Evolutionary conservation across 148 eudicot species (phyloP), one percentile per base, ranked within the genome.

Genomic region (Chenopodium suecicum): DNA sequence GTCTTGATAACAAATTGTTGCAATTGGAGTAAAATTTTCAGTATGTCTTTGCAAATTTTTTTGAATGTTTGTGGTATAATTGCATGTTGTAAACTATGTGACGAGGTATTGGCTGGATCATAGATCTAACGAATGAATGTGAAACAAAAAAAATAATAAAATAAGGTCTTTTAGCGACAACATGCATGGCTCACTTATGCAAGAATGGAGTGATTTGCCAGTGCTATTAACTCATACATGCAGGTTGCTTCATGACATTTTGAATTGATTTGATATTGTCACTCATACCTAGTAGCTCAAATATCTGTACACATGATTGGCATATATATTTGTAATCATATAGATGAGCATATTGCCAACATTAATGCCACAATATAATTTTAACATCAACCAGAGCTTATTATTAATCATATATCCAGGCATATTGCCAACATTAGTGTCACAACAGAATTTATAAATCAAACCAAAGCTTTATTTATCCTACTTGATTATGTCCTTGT

Each of bases 101-200:
- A 58, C 0, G 54, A 50, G 14, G 54, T 10, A 10, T 11, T 50
- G 54, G 16, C 14, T 50, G 14, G 54, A 50, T 50, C 54, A 50
- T 50, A 50, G 54, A 50, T 50, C 54, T 50, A 50, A 50, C 12
- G 62, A 56, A 16, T 17, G 17, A 22, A 62, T 62, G 66, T 62
- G 7, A 8, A 22, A 5, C 6, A 2, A 20, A 37, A 34, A 2
- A 34, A 34, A 37, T 37, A 37, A 37, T 37, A 37, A 37, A 20
- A 62, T 22, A 1, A 6, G 66, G 7, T 62, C 7, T 20, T 62
- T 62, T 62, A 62, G 23, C 22, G n/a, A 22, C 25, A 20, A 22
- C 62, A 17, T n/a, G 66, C 66, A 62, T 62, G 66, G 66, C 66
- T 62, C 66, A 58, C 66, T 62, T 62, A n/a, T 62, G 66, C 66